Evolutionary conservation across 768 basidiomycete species (phyloP), one percentile per base, ranked within the genome.

Genomic region (Kwoniella dendrophila): DNA sequence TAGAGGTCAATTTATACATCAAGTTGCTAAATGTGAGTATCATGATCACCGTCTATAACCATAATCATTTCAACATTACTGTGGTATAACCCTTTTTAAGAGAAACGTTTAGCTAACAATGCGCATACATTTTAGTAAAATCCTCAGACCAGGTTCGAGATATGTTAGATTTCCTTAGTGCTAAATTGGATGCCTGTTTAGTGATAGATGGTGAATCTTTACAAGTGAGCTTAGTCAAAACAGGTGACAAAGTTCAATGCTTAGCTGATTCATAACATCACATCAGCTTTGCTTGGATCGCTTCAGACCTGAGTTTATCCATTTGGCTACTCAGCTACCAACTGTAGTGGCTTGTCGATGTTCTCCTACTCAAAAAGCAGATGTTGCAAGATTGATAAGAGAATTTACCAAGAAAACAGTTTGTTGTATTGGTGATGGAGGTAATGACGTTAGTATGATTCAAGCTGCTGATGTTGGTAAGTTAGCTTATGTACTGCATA

Each of bases 391-490:
- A 3, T 82, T 99, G 34, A 98, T 99, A 64, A 88, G 96, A 6
- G 83, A 85, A 18, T 87, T 88, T 74, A 96, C 95, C 2, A 89
- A 87, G 81, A 98, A 97, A 79, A 86, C 95, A 0, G 95, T 99
- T 0, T 98, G 95, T 78, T 98, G 96, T 75, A 98, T 98, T 61
- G 96, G 96, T 1, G 96, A 99, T 80, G 96, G 96, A 33, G 96
- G 96, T 3, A 99, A 99, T 78, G 96, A 99, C 76, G 96, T 99
- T 65, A 92, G 90, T 78, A 99, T 99, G 96, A 99, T 99, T 64
- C 96, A 98, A 74, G 96, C 96, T 1, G 96, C 96, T 2, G 92
- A 98, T 72, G 93, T 99, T 61, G 95, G 93, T 92, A 49, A 76
- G 92, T 86, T 16, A 0, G 6, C 45, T 8, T 38, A 18, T 8